A percentile compares a stretch with the other conserved stretches of the same genome.
These are phyloP conservation scores for Mycena olivaceomarginata DNA, from an alignment of 768 basidiomycete species.

Conservation along the genomic window DNA sequence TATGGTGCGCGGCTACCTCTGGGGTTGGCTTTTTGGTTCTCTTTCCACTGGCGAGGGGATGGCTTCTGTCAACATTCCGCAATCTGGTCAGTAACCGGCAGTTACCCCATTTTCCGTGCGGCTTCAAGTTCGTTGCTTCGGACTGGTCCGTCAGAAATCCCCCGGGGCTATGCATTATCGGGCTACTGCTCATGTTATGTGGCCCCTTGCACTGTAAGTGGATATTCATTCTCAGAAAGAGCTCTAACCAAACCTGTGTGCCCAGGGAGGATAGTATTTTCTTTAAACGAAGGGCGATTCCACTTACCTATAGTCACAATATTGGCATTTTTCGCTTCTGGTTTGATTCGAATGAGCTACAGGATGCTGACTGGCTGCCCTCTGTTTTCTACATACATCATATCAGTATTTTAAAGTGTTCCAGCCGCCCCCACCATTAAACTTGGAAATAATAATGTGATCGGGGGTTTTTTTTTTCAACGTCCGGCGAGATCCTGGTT, in stretches of 20 bases:
- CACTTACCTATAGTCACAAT: not conserved
- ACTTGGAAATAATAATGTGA: not conserved
- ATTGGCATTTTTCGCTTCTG: constrained; percentile 2
- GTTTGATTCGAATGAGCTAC: not conserved
- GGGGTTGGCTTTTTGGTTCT: not conserved
- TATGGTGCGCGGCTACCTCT: not conserved
- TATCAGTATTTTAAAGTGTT: constrained; percentile 1
- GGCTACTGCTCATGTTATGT: not conserved
- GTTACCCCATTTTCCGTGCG: not conserved
- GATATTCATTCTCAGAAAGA: not conserved
- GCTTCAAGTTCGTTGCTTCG: not conserved
- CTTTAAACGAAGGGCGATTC: not conserved
- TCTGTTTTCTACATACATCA: not conserved
- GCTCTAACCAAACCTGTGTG: not conserved
- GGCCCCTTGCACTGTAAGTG: constrained; percentile 1
- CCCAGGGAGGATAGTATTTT: not conserved
- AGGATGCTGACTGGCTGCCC: not conserved
- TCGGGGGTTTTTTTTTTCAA: not conserved
- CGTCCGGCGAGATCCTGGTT: too few relatives aligned
- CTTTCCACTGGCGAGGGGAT: not conserved
- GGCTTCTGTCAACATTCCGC: not conserved
- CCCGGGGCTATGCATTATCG: not conserved
- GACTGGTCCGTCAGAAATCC: constrained; percentile 2
- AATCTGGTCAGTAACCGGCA: not conserved
- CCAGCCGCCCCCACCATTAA: not conserved